These are phyloP conservation scores for Colletotrichum noveboracense DNA, from an alignment of 2,329 filamentous ascomycete genomes.

Conservation along the genomic window DNA sequence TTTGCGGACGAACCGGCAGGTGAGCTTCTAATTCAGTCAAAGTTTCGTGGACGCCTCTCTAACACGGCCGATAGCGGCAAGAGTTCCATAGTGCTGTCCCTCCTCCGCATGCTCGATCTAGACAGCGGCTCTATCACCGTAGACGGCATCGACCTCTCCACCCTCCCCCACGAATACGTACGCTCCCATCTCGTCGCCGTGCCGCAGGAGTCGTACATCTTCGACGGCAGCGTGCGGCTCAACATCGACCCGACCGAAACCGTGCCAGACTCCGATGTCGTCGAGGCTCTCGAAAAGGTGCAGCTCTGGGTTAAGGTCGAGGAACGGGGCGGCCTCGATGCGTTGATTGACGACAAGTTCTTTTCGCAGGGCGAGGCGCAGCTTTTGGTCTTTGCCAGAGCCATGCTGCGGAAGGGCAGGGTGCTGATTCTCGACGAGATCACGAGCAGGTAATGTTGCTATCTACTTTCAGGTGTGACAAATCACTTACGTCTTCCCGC, in stretches of 20 bases:
- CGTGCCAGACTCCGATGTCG: slow-evolving; percentile 44
- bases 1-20: slow-evolving; percentile 29
- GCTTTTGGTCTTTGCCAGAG: slow-evolving; percentile 51
- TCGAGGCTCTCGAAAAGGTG: slow-evolving; percentile 48
- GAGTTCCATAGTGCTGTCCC: slow-evolving; percentile 34
- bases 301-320: slow-evolving; percentile 47
- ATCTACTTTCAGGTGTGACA: no score
- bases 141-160: slow-evolving; percentile 44
- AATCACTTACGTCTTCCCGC: neutral
- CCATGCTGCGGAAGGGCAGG: slow-evolving; percentile 42
- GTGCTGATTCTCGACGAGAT: slow-evolving; percentile 48
- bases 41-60: no score
- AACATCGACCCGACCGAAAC: slow-evolving; percentile 50
- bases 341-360: slow-evolving; percentile 29
- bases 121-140: slow-evolving; percentile 47
- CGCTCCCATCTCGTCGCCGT: slow-evolving; percentile 43
- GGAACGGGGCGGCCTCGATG: slow-evolving; percentile 40
- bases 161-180: slow-evolving; percentile 28
- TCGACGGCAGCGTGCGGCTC: slow-evolving; percentile 49
- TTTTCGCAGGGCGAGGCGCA: slow-evolving; percentile 55
- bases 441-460: slow-evolving; percentile 34
- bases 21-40: no score
- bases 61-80: slow-evolving; percentile 46
- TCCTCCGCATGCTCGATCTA: slow-evolving; percentile 53
- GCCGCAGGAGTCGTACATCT: slow-evolving; percentile 57